Conservation (phyloP, 2,329 filamentous ascomycete species). For the Penicillium sumatraense region DNA sequence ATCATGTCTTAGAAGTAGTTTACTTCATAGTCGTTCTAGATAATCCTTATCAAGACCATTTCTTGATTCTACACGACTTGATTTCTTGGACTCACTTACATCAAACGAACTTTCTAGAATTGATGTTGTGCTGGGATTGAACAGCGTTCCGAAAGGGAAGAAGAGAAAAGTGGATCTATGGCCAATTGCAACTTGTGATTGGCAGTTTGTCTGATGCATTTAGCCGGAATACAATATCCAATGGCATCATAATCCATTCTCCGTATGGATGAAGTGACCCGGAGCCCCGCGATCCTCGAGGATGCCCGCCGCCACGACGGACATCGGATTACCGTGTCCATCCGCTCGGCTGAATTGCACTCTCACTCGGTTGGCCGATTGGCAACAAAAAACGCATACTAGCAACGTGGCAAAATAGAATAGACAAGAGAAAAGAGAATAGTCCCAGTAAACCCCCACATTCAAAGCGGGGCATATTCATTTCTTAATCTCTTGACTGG, state of each 20-base stretch:
- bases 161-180: neutral
- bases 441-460: slow-evolving; percentile 7
- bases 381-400: neutral
- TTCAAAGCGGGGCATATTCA: slow-evolving; percentile 1
- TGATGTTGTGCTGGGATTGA: neutral
- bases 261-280: no score
- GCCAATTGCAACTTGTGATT: neutral
- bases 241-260: neutral
- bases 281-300: neutral
- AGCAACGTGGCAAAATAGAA: neutral
- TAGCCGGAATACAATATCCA: slow-evolving; percentile 11
- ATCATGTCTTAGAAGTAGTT: no score
- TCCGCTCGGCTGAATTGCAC: slow-evolving; percentile 3
- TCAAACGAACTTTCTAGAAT: slow-evolving; percentile 1
- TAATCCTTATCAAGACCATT: neutral
- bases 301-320: neutral
- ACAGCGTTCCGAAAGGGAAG: neutral
- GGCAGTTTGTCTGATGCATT: neutral
- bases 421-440: neutral
- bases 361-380: slow-evolving; percentile 1
- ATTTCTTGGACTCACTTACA: no score
- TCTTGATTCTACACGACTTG: no score
- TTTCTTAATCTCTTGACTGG: no score
- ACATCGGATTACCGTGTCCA: slow-evolving; percentile 3
- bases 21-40: neutral